Evolutionary conservation across 2,329 filamentous ascomycete genomes (phyloP).

Genomic region (Ceratocystis diversiconidia): DNA sequence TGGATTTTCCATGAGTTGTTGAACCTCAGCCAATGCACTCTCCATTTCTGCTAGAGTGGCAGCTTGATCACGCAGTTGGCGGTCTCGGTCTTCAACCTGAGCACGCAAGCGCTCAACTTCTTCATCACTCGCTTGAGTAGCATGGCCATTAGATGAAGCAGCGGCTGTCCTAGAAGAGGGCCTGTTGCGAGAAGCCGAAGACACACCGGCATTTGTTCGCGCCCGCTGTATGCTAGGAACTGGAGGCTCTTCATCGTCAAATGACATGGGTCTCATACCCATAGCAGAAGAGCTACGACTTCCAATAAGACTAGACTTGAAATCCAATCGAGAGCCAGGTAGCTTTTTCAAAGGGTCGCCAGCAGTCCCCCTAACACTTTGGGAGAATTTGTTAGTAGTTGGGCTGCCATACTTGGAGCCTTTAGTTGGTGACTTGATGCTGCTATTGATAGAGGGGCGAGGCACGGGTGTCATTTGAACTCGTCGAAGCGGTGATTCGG

Average conservation of each 20-base stretch:
- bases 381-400: conserved; percentile 37
- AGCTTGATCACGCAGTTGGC: conserved; percentile 78
- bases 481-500: conserved; percentile 71
- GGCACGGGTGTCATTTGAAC: conserved; percentile 45
- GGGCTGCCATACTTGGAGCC: conserved; percentile 44
- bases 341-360: conserved; percentile 47
- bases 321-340: conserved; percentile 32
- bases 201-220: conserved; percentile 37
- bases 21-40: conserved; percentile 64
- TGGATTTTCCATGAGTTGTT: conserved; percentile 49
- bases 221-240: conserved; percentile 15
- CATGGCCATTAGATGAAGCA: conserved; percentile 39
- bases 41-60: conserved; percentile 80
- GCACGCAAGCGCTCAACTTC: conserved; percentile 59
- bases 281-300: conserved; percentile 47
- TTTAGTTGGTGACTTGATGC: conserved; percentile 30
- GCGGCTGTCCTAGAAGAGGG: conserved; percentile 36
- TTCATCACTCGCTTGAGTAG: conserved; percentile 42
- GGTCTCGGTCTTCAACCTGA: conserved; percentile 71
- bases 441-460: conserved; percentile 41
- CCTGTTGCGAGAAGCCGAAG: conserved; percentile 36
- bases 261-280: conserved; percentile 33
- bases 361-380: conserved; percentile 46
- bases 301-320: conserved; percentile 35
- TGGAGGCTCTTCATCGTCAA: conserved; percentile 40